A percentile compares a stretch with the other conserved stretches of the same genome.
These are phyloP conservation scores for Apiospora sp. DNA, from an alignment of 2,329 filamentous ascomycete species.

Conservation along the genomic window DNA sequence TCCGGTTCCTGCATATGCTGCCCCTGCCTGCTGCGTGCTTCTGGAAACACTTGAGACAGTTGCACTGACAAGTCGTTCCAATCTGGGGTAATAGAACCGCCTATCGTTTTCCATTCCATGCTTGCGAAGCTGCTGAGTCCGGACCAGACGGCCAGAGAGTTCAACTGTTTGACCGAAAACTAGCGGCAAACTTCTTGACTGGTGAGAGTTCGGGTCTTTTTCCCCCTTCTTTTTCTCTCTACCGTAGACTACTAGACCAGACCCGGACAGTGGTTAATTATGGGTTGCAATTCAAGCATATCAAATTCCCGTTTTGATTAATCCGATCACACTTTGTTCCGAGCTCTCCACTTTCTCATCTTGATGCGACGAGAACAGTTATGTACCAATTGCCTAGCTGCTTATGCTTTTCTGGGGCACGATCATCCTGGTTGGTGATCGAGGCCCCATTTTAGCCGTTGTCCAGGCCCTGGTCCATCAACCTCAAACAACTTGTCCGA, in stretches of 20 bases:
- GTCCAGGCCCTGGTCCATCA: slow-evolving; percentile 52
- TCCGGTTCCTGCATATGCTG: slow-evolving; percentile 16
- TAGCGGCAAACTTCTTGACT: neutral
- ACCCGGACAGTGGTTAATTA: neutral
- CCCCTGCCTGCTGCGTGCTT: slow-evolving; percentile 7
- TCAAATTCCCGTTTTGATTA: neutral
- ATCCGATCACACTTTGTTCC: neutral
- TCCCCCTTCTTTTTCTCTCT: too few species aligned
- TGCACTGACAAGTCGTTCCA: slow-evolving; percentile 6
- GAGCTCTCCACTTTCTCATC: slow-evolving; percentile 3
- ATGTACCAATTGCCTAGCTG: neutral
- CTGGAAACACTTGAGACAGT: slow-evolving; percentile 16
- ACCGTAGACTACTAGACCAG: neutral
- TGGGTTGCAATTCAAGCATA: neutral
- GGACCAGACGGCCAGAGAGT: neutral
- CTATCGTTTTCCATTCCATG: neutral
- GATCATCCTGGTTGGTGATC: slow-evolving; percentile 9
- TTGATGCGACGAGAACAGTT: slow-evolving; percentile 16
- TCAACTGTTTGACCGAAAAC: neutral
- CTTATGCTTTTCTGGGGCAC: slow-evolving; percentile 5
- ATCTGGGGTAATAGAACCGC: neutral
- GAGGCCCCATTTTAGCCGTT: slow-evolving; percentile 14
- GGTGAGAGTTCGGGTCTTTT: neutral
- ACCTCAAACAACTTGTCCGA: slow-evolving; percentile 55
- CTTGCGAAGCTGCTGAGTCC: neutral